Conservation (phyloP, 2,329 filamentous ascomycete genomes). For the Coniochaeta hoffmannii region DNA sequence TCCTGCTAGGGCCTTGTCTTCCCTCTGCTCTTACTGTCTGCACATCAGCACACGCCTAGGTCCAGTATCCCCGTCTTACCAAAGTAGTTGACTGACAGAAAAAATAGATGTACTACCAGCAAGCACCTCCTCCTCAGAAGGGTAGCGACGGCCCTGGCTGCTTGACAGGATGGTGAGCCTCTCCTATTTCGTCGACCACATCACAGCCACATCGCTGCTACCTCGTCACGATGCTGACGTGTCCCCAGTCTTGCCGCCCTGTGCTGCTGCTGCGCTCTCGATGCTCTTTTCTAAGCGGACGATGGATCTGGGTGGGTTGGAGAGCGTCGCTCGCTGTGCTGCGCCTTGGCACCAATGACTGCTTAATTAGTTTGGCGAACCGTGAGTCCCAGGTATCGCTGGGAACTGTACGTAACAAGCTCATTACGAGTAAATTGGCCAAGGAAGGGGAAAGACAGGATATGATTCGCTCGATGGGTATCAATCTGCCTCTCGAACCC, state of each 20-base stretch:
- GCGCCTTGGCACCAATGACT: neutral
- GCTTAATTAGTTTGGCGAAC: neutral
- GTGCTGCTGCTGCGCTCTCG: constrained; percentile 1
- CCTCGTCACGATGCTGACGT: neutral
- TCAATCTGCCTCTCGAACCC: too few relatives aligned
- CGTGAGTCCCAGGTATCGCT: too few relatives aligned
- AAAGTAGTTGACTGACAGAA: neutral
- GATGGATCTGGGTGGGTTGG: too few relatives aligned
- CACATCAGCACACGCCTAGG: too few relatives aligned
- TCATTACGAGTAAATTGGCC: too few relatives aligned
- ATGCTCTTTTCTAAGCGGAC: constrained; percentile 3
- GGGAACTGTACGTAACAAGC: too few relatives aligned
- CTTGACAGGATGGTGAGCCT: neutral
- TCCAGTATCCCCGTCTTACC: too few relatives aligned
- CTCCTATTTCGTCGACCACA: neutral
- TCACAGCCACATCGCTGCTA: neutral
- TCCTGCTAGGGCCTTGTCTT: too few relatives aligned
- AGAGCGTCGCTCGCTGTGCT: neutral
- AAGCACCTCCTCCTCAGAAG: constrained; percentile 1
- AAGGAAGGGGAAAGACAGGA: too few relatives aligned
- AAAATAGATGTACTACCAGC: constrained; percentile 1
- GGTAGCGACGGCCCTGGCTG: neutral
- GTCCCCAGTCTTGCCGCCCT: neutral
- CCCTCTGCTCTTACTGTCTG: too few relatives aligned
- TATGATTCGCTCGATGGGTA: too few relatives aligned